phyloP scores from a whole-genome alignment of 2,329 filamentous ascomycete genomes.

The Epichloe bromicola region DNA sequence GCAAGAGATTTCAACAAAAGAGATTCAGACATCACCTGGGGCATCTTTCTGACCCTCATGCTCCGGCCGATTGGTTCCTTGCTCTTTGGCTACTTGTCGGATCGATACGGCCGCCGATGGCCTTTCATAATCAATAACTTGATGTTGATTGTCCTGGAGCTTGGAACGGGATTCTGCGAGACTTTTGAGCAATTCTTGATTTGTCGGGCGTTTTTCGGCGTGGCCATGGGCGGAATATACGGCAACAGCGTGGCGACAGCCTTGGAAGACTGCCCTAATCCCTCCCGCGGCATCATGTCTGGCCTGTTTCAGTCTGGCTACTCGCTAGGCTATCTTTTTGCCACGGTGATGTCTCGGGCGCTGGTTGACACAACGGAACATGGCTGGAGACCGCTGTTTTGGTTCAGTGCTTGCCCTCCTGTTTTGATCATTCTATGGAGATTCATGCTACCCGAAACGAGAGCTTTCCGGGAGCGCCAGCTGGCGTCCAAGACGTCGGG shows the following conservation, averaged over 20 bases:
- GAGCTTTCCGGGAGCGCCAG: neutral
- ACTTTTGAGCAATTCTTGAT: neutral
- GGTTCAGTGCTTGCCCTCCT: neutral
- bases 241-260: neutral
- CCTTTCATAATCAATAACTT: neutral
- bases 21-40: neutral
- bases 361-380: neutral
- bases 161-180: neutral
- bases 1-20: neutral
- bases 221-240: neutral
- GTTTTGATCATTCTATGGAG: neutral
- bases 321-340: neutral
- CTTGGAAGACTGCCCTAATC: neutral
- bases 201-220: neutral
- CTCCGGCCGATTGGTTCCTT: neutral
- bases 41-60: neutral
- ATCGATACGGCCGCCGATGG: neutral
- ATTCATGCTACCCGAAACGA: neutral
- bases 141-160: neutral
- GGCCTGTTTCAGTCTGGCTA: neutral
- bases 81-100: neutral
- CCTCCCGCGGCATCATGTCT: neutral
- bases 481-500: neutral
- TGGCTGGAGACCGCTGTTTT: neutral
- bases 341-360: neutral